Conservation (phyloP, 495 filamentous ascomycete genomes). For the Chaetomidium leptoderma region DNA sequence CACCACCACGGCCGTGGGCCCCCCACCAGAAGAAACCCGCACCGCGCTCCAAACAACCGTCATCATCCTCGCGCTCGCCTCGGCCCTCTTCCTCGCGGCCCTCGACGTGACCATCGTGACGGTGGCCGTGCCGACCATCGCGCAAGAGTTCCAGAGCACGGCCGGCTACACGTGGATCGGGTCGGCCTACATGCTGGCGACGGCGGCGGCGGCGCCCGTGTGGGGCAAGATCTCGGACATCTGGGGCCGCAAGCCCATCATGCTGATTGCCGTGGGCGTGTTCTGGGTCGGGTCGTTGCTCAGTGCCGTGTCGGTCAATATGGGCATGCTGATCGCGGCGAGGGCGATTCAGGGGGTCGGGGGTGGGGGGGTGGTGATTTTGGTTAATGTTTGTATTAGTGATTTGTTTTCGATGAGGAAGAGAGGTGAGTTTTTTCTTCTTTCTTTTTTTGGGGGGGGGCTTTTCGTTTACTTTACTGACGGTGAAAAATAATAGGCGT, state of each 20-base stretch:
- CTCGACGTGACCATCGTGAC: constrained; percentile 43
- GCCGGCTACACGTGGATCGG: constrained; percentile 77
- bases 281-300: constrained; percentile 77
- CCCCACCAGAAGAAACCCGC: constrained; percentile 31
- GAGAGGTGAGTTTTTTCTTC: constrained; percentile 43
- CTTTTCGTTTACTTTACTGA: not conserved
- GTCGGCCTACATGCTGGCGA: constrained; percentile 64
- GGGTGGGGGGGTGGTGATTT: constrained; percentile 72
- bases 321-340: constrained; percentile 71
- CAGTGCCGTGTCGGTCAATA: constrained; percentile 59
- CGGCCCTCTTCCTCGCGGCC: constrained; percentile 52
- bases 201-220: constrained; percentile 61
- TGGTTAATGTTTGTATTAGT: constrained; percentile 77
- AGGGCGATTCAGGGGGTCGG: constrained; percentile 80
- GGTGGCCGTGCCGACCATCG: constrained; percentile 54
- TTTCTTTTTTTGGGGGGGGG: not conserved
- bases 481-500: constrained; percentile 37
- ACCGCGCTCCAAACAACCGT: constrained; percentile 35
- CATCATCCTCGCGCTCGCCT: constrained; percentile 43
- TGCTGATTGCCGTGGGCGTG: constrained; percentile 64
- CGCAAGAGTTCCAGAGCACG: constrained; percentile 55
- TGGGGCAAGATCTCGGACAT: constrained; percentile 89
- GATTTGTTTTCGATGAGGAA: constrained; percentile 70
- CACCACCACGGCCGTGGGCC: not conserved
- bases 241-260: constrained; percentile 76